These are phyloP conservation scores for Hyparrhenia diplandra DNA, from an alignment of 176 grass and related monocot genomes.

Conservation along the genomic window DNA sequence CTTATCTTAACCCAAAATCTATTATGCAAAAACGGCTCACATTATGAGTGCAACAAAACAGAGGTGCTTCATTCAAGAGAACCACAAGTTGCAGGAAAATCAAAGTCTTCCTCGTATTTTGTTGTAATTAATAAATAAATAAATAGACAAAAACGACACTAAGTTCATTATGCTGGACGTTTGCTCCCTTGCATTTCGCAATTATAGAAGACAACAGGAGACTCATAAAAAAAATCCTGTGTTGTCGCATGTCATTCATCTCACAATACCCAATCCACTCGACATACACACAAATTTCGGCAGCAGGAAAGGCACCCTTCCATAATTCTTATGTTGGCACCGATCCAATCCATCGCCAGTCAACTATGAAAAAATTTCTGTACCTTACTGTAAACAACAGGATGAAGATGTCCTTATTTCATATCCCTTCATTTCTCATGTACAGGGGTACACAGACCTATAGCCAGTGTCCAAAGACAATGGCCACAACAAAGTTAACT, in stretches of 20 bases:
- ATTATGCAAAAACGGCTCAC: too few species aligned
- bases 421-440: conserved; percentile 39
- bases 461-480: conserved; percentile 25
- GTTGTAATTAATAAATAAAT: too few species aligned
- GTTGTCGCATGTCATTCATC: background rate
- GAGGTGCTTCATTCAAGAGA: too few species aligned
- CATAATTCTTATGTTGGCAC: conserved; percentile 12
- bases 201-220: background rate
- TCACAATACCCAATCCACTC: background rate
- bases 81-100: too few species aligned
- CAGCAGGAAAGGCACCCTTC: background rate
- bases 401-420: conserved; percentile 36
- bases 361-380: background rate
- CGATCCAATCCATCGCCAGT: background rate
- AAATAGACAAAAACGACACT: background rate
- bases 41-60: too few species aligned
- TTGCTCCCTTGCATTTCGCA: background rate
- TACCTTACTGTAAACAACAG: background rate
- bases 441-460: conserved; percentile 51
- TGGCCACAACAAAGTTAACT: conserved; percentile 25
- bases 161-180: background rate
- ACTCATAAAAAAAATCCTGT: background rate
- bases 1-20: too few species aligned
- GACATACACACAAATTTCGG: background rate
- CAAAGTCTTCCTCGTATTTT: too few species aligned